Evolutionary conservation across 345 rosid genomes (phyloP).

Genomic region (Brassica carinata): DNA sequence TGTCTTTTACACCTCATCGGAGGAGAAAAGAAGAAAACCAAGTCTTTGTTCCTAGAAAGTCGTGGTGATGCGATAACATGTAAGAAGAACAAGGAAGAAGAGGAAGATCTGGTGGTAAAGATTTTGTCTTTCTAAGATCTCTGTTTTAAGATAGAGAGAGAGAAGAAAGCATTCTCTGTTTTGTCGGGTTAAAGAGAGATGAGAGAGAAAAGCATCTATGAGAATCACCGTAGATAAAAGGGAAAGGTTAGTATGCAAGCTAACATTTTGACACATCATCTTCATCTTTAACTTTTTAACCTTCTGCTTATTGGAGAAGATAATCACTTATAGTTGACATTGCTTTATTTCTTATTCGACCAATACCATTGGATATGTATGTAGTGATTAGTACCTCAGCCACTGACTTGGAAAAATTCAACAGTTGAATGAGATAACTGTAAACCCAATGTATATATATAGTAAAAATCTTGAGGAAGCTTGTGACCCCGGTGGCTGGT

Average conservation of each 20-base stretch:
- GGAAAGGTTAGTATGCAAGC: constrained; percentile 13
- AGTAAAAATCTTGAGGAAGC: constrained; percentile 15
- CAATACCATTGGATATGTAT: constrained; percentile 24
- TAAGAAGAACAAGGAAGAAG: constrained; percentile 31
- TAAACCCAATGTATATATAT: not conserved
- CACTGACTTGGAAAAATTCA: constrained; percentile 18
- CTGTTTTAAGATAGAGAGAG: constrained; percentile 15
- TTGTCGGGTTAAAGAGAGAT: not conserved
- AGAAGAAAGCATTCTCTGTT: not conserved
- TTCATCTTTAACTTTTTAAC: not conserved
- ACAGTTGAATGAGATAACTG: not conserved
- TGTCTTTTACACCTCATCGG: constrained; percentile 87
- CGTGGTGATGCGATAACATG: constrained; percentile 33
- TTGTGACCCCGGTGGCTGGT: constrained; percentile 32
- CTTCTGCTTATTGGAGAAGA: not conserved
- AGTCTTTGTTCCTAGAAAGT: not conserved
- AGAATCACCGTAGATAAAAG: constrained; percentile 12
- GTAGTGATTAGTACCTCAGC: constrained; percentile 36
- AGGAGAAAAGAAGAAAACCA: not conserved
- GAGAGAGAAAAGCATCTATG: constrained; percentile 3
- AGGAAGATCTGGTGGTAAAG: constrained; percentile 31
- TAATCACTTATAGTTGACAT: constrained; percentile 31
- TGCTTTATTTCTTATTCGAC: not conserved
- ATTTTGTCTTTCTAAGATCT: constrained; percentile 35
- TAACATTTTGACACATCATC: constrained; percentile 17